Evolutionary conservation across 2,329 filamentous ascomycete species (phyloP), one percentile per base, ranked within the genome.

Genomic region (Tympanopsis confertula): DNA sequence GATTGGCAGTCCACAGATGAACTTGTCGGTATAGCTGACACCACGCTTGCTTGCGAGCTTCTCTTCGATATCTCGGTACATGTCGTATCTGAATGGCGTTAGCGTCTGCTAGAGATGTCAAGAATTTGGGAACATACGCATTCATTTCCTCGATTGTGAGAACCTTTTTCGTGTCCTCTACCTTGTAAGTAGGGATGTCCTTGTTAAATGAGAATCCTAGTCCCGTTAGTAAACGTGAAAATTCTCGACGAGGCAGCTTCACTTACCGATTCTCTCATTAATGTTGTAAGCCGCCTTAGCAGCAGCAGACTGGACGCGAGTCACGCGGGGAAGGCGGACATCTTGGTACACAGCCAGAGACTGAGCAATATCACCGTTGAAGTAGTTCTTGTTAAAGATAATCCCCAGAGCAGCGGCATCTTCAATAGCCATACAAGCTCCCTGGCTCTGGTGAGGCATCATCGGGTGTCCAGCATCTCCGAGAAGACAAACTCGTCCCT

Each of bases 61-160:
- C 50, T 73, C 65, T 39, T 71, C 68, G 5, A 74, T 54, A 42
- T 76, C 70, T 38, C 59, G 61, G 47, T 71, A 65, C 69, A 78
- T 74, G 46, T 78, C 69, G 43, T 78, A 77, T 13, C 68, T 71
- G 38, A 20, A 30, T 24, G 7, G 4, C 19, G 32, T 20, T 43
- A 15, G 10, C 29, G 32, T n/a, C 39, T 15, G 20, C 19, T 4
- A 7, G 4, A 13, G 7, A 35, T 20, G 18, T 32, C 36, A 19
- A 4, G 39, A 5, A n/a, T 37, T 12, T 4, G 35, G 13, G 4
- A 36, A 63, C 68, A 59, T 58, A 74, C 62, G 63, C 61, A 42
- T 82, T 82, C 75, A 82, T 81, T 52, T 82, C 77, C 44, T 80
- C 74, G 36, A 82, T 80, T 0, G 78, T 82, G 20, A 82, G 49